These are phyloP conservation scores for Mortierella claussenii DNA, from an alignment of 192 early-diverging fungal genomes.

Conservation along the genomic window DNA sequence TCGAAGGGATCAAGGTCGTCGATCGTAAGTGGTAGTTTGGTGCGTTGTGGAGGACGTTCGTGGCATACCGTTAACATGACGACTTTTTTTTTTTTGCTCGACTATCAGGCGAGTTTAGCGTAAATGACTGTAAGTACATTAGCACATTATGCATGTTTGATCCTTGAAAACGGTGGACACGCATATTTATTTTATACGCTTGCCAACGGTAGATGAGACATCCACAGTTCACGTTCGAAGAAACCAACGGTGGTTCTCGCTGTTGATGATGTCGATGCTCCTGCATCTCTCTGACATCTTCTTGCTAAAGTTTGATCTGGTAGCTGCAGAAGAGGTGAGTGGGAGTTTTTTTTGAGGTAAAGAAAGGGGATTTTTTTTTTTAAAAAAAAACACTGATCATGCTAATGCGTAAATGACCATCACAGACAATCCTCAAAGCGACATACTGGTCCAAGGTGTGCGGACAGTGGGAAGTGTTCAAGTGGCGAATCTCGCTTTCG, in stretches of 20 bases:
- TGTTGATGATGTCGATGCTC: conserved; percentile 45
- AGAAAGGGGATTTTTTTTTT: no score
- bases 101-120: conserved; percentile 37
- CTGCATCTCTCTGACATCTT: conserved; percentile 37
- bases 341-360: no score
- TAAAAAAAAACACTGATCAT: no score
- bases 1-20: conserved; percentile 48
- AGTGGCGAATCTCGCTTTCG: conserved; percentile 30
- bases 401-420: no score
- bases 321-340: conserved; percentile 36
- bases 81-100: no score
- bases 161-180: no score
- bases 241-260: conserved; percentile 44
- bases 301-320: conserved; percentile 32
- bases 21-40: conserved; percentile 33
- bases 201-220: conserved; percentile 31
- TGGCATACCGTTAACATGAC: no score
- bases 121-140: conserved; percentile 51
- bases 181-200: no score
- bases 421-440: conserved; percentile 45
- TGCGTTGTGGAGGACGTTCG: no score
- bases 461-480: conserved; percentile 24
- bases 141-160: no score
- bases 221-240: conserved; percentile 16
- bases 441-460: conserved; percentile 30